Percentiles rank a stretch among this genome's conserved stretches.
These are phyloP conservation scores for Neofusicoccum kwambonambiense DNA, from an alignment of 2,329 filamentous ascomycete genomes.

Conservation along the genomic window DNA sequence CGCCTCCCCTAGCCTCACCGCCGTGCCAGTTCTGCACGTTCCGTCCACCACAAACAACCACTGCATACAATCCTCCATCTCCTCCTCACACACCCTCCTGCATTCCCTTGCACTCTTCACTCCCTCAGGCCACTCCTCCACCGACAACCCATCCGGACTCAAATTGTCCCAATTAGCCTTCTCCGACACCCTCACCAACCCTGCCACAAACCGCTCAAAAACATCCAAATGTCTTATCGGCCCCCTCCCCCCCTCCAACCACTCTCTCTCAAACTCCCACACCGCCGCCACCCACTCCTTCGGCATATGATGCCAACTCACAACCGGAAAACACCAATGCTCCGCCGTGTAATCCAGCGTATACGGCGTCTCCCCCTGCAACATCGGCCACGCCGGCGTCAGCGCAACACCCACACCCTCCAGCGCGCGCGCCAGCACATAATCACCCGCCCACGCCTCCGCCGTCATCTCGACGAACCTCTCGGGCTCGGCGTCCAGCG, in stretches of 20 bases:
- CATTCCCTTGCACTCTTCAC: constrained; percentile 27
- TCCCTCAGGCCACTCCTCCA: constrained; percentile 21
- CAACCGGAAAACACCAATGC: constrained; percentile 44
- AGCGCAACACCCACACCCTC: constrained; percentile 35
- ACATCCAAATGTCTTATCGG: constrained; percentile 31
- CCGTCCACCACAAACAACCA: constrained; percentile 32
- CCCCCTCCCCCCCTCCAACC: constrained; percentile 27
- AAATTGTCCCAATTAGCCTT: constrained; percentile 35
- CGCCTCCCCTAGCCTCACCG: constrained; percentile 30
- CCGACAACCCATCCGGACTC: constrained; percentile 25
- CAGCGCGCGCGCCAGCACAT: constrained; percentile 37
- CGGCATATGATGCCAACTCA: constrained; percentile 43
- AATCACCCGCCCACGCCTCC: constrained; percentile 40
- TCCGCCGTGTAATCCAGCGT: constrained; percentile 38
- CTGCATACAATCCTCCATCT: constrained; percentile 32
- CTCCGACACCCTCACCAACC: constrained; percentile 26
- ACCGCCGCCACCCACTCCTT: constrained; percentile 37
- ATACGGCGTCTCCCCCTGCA: constrained; percentile 46
- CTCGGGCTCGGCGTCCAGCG: constrained; percentile 22
- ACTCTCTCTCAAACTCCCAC: constrained; percentile 42
- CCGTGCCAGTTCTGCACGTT: constrained; percentile 29
- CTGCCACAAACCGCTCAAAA: constrained; percentile 34
- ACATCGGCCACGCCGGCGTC: constrained; percentile 43
- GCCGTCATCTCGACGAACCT: constrained; percentile 34
- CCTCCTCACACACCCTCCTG: constrained; percentile 33